Percentiles rank a stretch among this genome's conserved stretches.
Conservation (phyloP, 2,329 filamentous ascomycete species). For the Venturia asperata region DNA sequence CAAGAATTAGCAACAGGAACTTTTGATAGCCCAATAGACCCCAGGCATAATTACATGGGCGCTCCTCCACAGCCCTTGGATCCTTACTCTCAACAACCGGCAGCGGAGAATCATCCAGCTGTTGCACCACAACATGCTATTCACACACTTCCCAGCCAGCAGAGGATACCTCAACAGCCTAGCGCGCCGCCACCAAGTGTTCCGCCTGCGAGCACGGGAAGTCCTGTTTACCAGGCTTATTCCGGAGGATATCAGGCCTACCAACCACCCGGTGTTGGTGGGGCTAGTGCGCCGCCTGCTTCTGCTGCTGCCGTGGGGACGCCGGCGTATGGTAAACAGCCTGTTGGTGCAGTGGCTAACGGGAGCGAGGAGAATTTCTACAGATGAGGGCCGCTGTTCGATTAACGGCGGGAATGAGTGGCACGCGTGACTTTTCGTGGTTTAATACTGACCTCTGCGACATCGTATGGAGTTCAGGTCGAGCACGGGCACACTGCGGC, state of each 20-base stretch:
- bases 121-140: slow-evolving; percentile 10
- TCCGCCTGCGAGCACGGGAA: background rate
- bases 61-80: slow-evolving; percentile 24
- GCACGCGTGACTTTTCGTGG: background rate
- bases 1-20: slow-evolving; percentile 43
- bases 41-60: slow-evolving; percentile 34
- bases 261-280: slow-evolving; percentile 2
- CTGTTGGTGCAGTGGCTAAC: background rate
- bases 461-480: slow-evolving; percentile 6
- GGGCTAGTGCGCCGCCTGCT: background rate
- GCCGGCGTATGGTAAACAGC: slow-evolving; percentile 1
- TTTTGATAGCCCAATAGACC: slow-evolving; percentile 42
- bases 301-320: background rate
- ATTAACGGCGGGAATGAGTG: background rate
- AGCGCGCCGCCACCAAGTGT: slow-evolving; percentile 3
- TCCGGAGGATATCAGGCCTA: background rate
- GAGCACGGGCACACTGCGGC: background rate
- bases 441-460: background rate
- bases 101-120: background rate
- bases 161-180: slow-evolving; percentile 13
- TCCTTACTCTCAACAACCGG: slow-evolving; percentile 9
- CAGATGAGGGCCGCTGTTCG: background rate
- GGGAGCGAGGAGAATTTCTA: slow-evolving; percentile 13
- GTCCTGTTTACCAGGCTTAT: slow-evolving; percentile 13
- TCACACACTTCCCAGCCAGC: slow-evolving; percentile 15